A percentile compares a stretch with the other conserved stretches of the same genome.
These are phyloP conservation scores for Betula pendula DNA, from an alignment of 306 rosid species.

Conservation along the genomic window DNA sequence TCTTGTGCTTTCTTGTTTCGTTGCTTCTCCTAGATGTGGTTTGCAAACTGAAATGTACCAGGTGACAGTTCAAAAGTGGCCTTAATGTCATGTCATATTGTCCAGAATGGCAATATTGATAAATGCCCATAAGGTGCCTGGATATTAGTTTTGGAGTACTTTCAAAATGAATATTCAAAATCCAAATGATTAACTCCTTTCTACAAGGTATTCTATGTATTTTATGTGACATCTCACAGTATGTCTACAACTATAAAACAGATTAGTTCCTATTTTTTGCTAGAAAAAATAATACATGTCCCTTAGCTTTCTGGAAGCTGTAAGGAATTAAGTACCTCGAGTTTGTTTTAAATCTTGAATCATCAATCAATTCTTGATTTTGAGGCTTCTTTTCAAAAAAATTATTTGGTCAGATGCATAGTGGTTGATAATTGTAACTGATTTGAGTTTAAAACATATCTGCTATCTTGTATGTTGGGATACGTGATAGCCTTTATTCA, in stretches of 20 bases:
- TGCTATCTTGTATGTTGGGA: neutral
- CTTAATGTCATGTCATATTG: neutral
- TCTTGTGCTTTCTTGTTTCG: neutral
- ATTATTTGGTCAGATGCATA: neutral
- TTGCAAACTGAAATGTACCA: neutral
- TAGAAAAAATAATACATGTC: neutral
- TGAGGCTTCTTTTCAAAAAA: neutral
- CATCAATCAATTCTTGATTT: neutral
- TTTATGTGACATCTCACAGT: neutral
- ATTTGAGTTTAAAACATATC: neutral
- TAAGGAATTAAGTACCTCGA: neutral
- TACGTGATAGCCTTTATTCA: neutral
- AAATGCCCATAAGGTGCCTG: neutral
- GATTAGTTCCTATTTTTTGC: neutral
- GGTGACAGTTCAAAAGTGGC: neutral
- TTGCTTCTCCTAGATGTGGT: neutral
- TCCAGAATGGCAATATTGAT: neutral
- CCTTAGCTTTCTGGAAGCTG: neutral
- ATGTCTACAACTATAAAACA: neutral
- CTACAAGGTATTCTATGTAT: neutral
- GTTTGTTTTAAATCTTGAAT: neutral
- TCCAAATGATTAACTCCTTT: neutral
- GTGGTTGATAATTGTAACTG: neutral
- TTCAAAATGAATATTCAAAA: neutral
- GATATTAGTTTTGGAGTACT: neutral